Evolutionary conservation across 345 rosid genomes (phyloP), one percentile per base, ranked within the genome.

Genomic region (Psidium guajava): DNA sequence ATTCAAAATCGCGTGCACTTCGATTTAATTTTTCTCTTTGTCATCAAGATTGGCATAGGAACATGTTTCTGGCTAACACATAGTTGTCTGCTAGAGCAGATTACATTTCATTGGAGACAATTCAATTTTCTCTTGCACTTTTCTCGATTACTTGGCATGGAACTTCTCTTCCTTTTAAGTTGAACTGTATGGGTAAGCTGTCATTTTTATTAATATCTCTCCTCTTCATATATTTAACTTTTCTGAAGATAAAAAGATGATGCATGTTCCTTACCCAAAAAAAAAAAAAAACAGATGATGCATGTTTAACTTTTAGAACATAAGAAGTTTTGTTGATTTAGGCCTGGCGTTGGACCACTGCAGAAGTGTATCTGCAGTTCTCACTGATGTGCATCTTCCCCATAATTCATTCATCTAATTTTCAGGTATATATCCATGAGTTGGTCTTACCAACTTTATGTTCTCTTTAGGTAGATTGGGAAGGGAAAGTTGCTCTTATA

Each of bases 401-500:
- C 3, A 0, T 28, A 9, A 50, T 51, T 32, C 53, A 82, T 82
- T 53, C n/a, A 22, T 51, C 18, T 32, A 73, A 32, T 18, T 86
- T 73, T 53, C n/a, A 53, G 52, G 50, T 55, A 54, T 16, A 81
- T 57, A 69, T 14, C 59, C 42, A 83, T 55, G 53, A 40, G 75
- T 21, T 28, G 58, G 55, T 24, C 57, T 81, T 83, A 36, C 53
- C 74, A 50, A 25, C 12, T 16, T 81, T 55, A 27, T 85, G 86
- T 83, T 92, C 88, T 90, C 86, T 95, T 92, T 95, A 95, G 98
- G 99, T 97, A 95, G 99, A 97, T 85, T 97, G 99, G 99, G 98
- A 95, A 95, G 98, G 99, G 82, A 97, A 95, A 93, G 98, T 97
- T 89, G 99, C 96, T 84, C 93, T 95, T 42, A 93, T 97, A 90